phyloP scores from a whole-genome alignment of 495 filamentous ascomycete species.

The Lophium mytilinum region DNA sequence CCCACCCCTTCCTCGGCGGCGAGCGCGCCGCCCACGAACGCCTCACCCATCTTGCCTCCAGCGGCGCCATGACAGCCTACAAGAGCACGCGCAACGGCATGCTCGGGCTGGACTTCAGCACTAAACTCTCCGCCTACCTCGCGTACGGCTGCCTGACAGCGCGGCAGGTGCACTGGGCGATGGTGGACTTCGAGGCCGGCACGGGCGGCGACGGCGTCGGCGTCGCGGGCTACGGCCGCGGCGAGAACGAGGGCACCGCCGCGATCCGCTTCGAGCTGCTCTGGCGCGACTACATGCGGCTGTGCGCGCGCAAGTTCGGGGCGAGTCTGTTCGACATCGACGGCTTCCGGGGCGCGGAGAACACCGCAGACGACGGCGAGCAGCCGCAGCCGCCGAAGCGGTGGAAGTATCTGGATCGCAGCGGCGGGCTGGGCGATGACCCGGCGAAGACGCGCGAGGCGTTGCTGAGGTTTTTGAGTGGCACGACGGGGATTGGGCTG shows the following conservation, averaged over 20 bases:
- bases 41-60: conserved; percentile 48
- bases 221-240: conserved; percentile 44
- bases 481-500: conserved; percentile 61
- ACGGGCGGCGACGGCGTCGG: conserved; percentile 14
- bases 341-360: conserved; percentile 42
- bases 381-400: conserved; percentile 21
- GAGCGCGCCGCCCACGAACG: conserved; percentile 47
- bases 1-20: conserved; percentile 61
- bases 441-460: conserved; percentile 4
- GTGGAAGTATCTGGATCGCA: conserved; percentile 19
- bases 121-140: conserved; percentile 61
- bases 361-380: background rate
- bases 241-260: conserved; percentile 61
- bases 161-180: conserved; percentile 53
- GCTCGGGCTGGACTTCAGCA: conserved; percentile 57
- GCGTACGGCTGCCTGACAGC: conserved; percentile 60
- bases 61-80: conserved; percentile 50
- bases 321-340: conserved; percentile 48
- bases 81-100: conserved; percentile 62
- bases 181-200: conserved; percentile 56
- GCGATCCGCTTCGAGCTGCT: conserved; percentile 60
- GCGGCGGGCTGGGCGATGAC: conserved; percentile 9
- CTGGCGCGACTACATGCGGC: conserved; percentile 69
- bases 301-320: conserved; percentile 58
- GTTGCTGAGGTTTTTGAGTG: conserved; percentile 40